These are phyloP conservation scores for Podochytrium sp. DNA, from an alignment of 192 early-diverging fungal species.

Conservation along the genomic window DNA sequence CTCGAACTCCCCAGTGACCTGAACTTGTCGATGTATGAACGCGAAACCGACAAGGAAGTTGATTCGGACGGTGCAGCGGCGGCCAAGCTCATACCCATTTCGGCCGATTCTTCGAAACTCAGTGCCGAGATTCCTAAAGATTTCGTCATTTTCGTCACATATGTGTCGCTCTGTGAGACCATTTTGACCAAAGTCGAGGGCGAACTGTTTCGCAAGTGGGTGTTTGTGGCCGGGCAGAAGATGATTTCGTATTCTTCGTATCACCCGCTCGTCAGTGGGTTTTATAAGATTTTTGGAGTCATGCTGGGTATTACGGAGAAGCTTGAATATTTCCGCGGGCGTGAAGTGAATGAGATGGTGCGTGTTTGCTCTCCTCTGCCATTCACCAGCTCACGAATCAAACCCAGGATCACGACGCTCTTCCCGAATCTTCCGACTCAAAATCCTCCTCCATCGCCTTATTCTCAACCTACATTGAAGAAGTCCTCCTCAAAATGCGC, in stretches of 20 bases:
- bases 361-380: background rate
- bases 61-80: slow-evolving; percentile 12
- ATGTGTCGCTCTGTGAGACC: slow-evolving; percentile 64
- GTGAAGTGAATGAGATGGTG: slow-evolving; percentile 14
- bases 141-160: slow-evolving; percentile 69
- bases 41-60: slow-evolving; percentile 28
- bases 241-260: slow-evolving; percentile 55
- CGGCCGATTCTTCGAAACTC: slow-evolving; percentile 57
- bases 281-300: slow-evolving; percentile 67
- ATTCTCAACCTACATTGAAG: slow-evolving; percentile 59
- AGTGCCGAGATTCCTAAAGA: slow-evolving; percentile 63
- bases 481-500: slow-evolving; percentile 62
- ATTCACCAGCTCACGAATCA: background rate
- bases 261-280: slow-evolving; percentile 72
- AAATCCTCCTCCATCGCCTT: slow-evolving; percentile 39
- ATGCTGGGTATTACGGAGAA: slow-evolving; percentile 48
- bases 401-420: background rate
- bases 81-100: slow-evolving; percentile 20
- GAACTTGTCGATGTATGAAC: slow-evolving; percentile 49
- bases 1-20: slow-evolving; percentile 49
- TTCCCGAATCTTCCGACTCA: slow-evolving; percentile 11
- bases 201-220: slow-evolving; percentile 57
- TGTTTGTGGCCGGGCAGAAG: slow-evolving; percentile 55
- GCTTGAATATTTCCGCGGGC: slow-evolving; percentile 41
- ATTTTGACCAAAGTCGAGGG: slow-evolving; percentile 51